A percentile compares a stretch with the other conserved stretches of the same genome.
phyloP scores from a whole-genome alignment of 345 rosid species.

The Melaleuca alternifolia region DNA sequence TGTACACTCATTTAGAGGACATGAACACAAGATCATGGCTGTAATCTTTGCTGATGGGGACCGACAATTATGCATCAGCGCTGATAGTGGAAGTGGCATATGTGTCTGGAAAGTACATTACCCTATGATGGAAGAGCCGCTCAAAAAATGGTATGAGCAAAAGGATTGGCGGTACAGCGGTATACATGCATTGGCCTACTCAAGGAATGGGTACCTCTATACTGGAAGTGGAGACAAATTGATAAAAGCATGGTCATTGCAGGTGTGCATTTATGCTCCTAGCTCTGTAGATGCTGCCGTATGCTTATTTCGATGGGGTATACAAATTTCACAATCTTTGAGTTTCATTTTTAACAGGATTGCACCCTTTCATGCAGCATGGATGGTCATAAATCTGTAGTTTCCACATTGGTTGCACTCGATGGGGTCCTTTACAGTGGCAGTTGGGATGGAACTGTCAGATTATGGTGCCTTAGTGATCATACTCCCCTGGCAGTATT shows the following conservation, averaged over 20 bases:
- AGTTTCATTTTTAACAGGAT: slow-evolving; percentile 34
- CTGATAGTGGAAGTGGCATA: slow-evolving; percentile 84
- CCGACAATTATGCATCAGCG: slow-evolving; percentile 62
- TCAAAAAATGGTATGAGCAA: slow-evolving; percentile 74
- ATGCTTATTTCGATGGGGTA: neutral
- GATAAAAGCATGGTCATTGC: slow-evolving; percentile 79
- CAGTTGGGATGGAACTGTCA: slow-evolving; percentile 88
- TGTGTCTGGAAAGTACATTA: slow-evolving; percentile 52
- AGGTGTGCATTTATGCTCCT: slow-evolving; percentile 18
- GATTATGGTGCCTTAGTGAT: slow-evolving; percentile 82
- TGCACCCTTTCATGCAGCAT: slow-evolving; percentile 55
- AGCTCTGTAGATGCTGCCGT: neutral
- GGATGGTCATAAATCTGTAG: slow-evolving; percentile 88
- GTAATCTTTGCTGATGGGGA: slow-evolving; percentile 55
- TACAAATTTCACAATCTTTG: neutral
- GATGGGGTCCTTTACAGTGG: slow-evolving; percentile 81
- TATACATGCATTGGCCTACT: slow-evolving; percentile 59
- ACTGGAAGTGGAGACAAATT: slow-evolving; percentile 90
- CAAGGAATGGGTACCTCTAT: slow-evolving; percentile 55
- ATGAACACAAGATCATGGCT: slow-evolving; percentile 78
- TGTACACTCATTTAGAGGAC: slow-evolving; percentile 71
- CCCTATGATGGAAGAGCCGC: slow-evolving; percentile 53
- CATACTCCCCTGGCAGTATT: slow-evolving; percentile 65
- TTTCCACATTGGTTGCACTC: slow-evolving; percentile 49
- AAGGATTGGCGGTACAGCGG: slow-evolving; percentile 97